phyloP scores from a whole-genome alignment of 106 monocot genomes.

The Amphibolis antarctica region DNA sequence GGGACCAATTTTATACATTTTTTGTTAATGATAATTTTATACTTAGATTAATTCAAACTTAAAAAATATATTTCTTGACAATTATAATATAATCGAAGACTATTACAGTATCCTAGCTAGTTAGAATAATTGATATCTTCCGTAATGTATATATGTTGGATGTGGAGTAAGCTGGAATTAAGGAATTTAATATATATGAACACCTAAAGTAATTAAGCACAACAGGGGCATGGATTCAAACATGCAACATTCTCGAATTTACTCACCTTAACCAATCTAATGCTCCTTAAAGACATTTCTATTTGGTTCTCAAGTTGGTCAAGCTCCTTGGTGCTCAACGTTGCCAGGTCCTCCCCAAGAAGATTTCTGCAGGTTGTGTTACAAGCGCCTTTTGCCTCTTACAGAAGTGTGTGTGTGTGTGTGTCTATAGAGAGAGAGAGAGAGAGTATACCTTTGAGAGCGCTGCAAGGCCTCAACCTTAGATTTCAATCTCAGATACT shows the following conservation, averaged over 20 bases:
- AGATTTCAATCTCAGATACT: constrained; percentile 54
- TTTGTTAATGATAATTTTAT: too few species aligned
- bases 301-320: constrained; percentile 65
- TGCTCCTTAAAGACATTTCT: constrained; percentile 47
- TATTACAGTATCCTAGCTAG: too few species aligned
- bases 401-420: background rate
- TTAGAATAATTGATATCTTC: too few species aligned
- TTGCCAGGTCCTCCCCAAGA: constrained; percentile 57
- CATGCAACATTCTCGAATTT: background rate
- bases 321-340: constrained; percentile 42
- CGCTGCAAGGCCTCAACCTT: constrained; percentile 46
- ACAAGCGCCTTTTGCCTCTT: background rate
- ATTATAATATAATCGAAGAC: too few species aligned
- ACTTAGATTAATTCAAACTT: too few species aligned
- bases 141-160: too few species aligned
- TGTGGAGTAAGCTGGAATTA: too few species aligned
- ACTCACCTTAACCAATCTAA: constrained; percentile 53
- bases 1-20: too few species aligned
- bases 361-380: constrained; percentile 33
- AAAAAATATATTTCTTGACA: too few species aligned
- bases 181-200: too few species aligned
- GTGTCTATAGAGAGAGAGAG: too few species aligned
- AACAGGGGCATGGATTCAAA: background rate
- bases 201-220: background rate
- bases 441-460: constrained; percentile 61